A percentile compares a stretch with the other conserved stretches of the same genome.
These are phyloP conservation scores for Aureobasidium zeae DNA, from an alignment of 2,329 filamentous ascomycete species.

Conservation along the genomic window DNA sequence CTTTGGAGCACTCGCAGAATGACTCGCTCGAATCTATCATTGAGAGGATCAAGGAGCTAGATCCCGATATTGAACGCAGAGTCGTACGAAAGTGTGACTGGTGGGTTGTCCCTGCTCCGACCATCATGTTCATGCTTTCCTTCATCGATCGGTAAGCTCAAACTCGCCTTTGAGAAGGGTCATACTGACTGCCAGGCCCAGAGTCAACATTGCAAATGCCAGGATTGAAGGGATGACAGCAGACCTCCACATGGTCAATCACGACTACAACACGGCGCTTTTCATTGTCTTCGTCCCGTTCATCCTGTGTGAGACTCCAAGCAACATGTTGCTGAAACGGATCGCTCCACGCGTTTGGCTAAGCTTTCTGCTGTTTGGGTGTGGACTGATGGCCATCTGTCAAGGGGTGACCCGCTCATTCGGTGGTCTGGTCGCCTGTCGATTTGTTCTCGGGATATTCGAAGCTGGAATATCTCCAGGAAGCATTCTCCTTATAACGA, in stretches of 20 bases:
- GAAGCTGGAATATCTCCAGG: conserved; percentile 32
- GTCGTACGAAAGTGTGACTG: conserved; percentile 15
- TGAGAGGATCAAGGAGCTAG: conserved; percentile 2
- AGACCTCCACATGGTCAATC: conserved; percentile 31
- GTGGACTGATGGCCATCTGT: conserved; percentile 12
- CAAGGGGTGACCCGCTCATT: conserved; percentile 29
- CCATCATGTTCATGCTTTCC: conserved; percentile 12
- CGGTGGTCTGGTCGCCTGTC: conserved; percentile 27
- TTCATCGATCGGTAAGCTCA: conserved; percentile 14
- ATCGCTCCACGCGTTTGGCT: conserved; percentile 29
- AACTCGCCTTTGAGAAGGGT: neutral
- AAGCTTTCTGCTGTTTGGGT: conserved; percentile 16
- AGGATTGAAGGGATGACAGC: conserved; percentile 36
- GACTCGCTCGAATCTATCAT: conserved; percentile 6
- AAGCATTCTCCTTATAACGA: conserved; percentile 29
- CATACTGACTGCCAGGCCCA: conserved; percentile 11
- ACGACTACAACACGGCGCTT: conserved; percentile 32
- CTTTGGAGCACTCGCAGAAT: neutral
- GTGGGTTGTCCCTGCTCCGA: conserved; percentile 13
- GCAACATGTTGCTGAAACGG: conserved; percentile 30
- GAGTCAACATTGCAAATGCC: conserved; percentile 35
- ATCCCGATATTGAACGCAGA: conserved; percentile 12
- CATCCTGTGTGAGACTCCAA: conserved; percentile 26
- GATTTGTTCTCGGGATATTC: conserved; percentile 30
- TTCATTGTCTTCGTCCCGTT: conserved; percentile 32